phyloP scores from a whole-genome alignment of 345 rosid genomes.

The Murraya paniculata region DNA sequence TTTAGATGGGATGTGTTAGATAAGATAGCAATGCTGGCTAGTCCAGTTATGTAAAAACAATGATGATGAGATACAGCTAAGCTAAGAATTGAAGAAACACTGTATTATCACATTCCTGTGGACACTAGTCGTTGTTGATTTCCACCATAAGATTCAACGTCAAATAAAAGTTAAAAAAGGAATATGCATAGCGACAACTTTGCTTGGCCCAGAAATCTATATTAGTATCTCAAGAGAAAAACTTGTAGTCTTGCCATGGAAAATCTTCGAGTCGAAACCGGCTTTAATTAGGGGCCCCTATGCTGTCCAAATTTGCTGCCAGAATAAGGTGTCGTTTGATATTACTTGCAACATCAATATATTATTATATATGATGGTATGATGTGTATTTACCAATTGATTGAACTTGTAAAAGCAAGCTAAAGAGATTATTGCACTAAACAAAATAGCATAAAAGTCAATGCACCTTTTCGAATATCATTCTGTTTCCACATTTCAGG shows the following conservation, averaged over 20 bases:
- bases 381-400: neutral
- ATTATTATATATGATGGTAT: neutral
- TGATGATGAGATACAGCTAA: conserved; percentile 42
- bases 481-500: conserved; percentile 33
- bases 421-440: neutral
- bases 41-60: neutral
- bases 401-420: conserved; percentile 10
- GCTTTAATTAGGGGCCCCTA: conserved; percentile 25
- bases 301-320: conserved; percentile 13
- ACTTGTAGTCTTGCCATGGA: conserved; percentile 12
- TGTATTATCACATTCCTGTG: conserved; percentile 18
- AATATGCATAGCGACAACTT: conserved; percentile 14
- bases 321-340: conserved; percentile 3
- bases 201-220: conserved; percentile 34
- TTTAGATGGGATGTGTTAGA: conserved; percentile 2
- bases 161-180: conserved; percentile 8
- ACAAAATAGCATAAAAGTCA: conserved; percentile 26
- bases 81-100: conserved; percentile 3
- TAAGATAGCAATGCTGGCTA: conserved; percentile 5
- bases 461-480: conserved; percentile 16
- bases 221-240: conserved; percentile 17
- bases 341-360: neutral
- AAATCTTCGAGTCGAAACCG: conserved; percentile 15
- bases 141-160: conserved; percentile 27
- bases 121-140: conserved; percentile 21